Evolutionary conservation across 1,284 basidiomycete species (phyloP).

Genomic region (Caloboletus firmus): DNA sequence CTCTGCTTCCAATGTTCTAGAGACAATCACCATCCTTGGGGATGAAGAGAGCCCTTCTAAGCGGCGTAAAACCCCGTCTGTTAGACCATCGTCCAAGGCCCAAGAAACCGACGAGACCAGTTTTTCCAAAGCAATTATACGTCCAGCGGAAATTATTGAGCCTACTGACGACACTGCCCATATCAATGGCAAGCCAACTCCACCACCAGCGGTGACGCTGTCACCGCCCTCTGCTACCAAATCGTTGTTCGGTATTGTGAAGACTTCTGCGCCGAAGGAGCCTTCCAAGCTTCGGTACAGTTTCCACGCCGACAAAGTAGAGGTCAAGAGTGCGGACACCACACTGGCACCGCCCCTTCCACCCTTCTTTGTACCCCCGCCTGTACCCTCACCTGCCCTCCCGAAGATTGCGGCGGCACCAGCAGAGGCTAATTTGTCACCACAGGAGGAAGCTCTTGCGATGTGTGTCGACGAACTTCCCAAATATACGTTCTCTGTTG

Average conservation of each 20-base stretch:
- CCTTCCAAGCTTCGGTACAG: slow-evolving; percentile 73
- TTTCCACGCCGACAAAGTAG: slow-evolving; percentile 47
- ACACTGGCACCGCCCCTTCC: slow-evolving; percentile 17
- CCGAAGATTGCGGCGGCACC: background rate
- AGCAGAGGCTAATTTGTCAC: slow-evolving; percentile 18
- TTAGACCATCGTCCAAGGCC: background rate
- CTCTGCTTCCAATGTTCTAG: slow-evolving; percentile 10
- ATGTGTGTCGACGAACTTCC: slow-evolving; percentile 32
- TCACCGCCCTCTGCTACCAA: slow-evolving; percentile 28
- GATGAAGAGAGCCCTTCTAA: slow-evolving; percentile 40
- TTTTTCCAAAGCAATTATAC: slow-evolving; percentile 24
- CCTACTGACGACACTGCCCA: slow-evolving; percentile 31
- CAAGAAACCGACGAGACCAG: slow-evolving; percentile 40
- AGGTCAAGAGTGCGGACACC: slow-evolving; percentile 22
- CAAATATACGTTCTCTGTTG: slow-evolving; percentile 27
- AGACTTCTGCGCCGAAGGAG: slow-evolving; percentile 59
- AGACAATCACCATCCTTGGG: slow-evolving; percentile 32
- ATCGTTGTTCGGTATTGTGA: slow-evolving; percentile 31
- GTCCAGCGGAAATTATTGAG: slow-evolving; percentile 44
- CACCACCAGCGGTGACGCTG: slow-evolving; percentile 16
- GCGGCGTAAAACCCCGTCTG: slow-evolving; percentile 38
- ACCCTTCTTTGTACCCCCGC: slow-evolving; percentile 17
- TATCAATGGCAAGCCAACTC: slow-evolving; percentile 16
- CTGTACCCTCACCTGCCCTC: background rate
- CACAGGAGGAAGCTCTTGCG: slow-evolving; percentile 37